These are phyloP conservation scores for Hericium erinaceus DNA, from an alignment of 768 basidiomycete genomes.

Conservation along the genomic window DNA sequence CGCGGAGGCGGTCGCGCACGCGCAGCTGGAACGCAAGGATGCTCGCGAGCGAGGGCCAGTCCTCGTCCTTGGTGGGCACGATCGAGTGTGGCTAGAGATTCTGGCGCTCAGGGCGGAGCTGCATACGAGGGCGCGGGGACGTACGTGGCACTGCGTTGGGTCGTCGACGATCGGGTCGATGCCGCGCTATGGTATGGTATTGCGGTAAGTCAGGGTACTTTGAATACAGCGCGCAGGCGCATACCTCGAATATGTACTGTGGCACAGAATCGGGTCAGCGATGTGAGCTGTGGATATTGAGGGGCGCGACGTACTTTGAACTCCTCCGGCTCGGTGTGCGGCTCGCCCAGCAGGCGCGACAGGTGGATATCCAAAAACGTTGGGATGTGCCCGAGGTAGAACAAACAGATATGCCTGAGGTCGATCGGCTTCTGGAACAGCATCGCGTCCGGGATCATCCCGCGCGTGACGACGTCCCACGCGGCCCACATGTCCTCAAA, in stretches of 20 bases:
- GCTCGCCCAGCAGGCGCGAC: conserved; percentile 62
- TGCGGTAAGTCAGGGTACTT: conserved; percentile 11
- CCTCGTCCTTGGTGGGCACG: conserved; percentile 70
- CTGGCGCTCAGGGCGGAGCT: background rate
- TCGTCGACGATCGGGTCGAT: conserved; percentile 95
- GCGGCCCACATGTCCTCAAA: conserved; percentile 81
- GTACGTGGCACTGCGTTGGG: conserved; percentile 75
- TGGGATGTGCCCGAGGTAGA: conserved; percentile 92
- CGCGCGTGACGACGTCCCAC: conserved; percentile 79
- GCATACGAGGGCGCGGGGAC: conserved; percentile 15
- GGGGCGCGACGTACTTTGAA: conserved; percentile 48
- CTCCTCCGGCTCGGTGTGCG: conserved; percentile 73
- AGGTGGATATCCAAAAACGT: conserved; percentile 89
- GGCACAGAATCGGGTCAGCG: background rate
- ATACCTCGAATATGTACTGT: conserved; percentile 71
- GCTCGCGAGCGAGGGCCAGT: conserved; percentile 71
- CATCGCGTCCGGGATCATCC: conserved; percentile 85
- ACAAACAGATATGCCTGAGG: conserved; percentile 91
- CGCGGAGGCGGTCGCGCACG: conserved; percentile 62
- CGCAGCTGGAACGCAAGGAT: conserved; percentile 75
- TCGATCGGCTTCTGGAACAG: conserved; percentile 88
- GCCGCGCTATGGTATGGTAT: conserved; percentile 52
- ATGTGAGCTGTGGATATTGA: background rate
- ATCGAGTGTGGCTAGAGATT: conserved; percentile 68
- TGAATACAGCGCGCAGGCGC: background rate